Evolutionary conservation across 257 asterid genomes (phyloP).

Genomic region (Lavandula angustifolia): DNA sequence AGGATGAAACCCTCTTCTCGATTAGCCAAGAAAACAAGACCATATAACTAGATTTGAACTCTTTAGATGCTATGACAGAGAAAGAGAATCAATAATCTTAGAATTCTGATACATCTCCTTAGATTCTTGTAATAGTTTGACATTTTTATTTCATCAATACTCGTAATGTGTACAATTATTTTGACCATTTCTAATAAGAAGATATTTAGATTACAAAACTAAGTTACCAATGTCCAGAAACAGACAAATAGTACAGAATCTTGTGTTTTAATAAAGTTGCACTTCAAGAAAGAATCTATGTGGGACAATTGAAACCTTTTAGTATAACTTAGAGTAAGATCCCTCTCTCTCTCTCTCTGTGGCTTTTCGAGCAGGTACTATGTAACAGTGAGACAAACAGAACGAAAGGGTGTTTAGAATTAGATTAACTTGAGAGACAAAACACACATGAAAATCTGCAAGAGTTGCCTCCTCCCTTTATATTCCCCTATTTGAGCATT

Average conservation of each 20-base stretch:
- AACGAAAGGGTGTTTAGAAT: background rate
- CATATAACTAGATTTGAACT: background rate
- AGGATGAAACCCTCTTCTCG: background rate
- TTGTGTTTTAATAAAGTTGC: conserved; percentile 2
- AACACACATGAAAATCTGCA: background rate
- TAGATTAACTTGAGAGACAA: background rate
- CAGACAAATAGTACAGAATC: conserved; percentile 14
- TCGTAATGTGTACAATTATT: no score
- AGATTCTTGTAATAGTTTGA: no score
- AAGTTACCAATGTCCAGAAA: background rate
- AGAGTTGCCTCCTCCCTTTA: conserved; percentile 30
- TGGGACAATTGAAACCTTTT: conserved; percentile 17
- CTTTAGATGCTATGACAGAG: no score
- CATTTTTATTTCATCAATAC: background rate
- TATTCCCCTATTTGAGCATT: conserved; percentile 50
- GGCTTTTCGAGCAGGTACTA: conserved; percentile 34
- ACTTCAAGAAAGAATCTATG: conserved; percentile 14
- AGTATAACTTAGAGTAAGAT: conserved; percentile 11
- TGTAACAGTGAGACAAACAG: conserved; percentile 41
- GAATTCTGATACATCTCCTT: no score
- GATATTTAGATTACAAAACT: no score
- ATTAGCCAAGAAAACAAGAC: background rate
- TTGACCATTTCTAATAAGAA: no score
- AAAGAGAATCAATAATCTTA: no score
- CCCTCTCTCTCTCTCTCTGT: conserved; percentile 11